Evolutionary conservation across 371 early-diverging fungal genomes (phyloP).

Genomic region (Rhizomucor miehei): DNA sequence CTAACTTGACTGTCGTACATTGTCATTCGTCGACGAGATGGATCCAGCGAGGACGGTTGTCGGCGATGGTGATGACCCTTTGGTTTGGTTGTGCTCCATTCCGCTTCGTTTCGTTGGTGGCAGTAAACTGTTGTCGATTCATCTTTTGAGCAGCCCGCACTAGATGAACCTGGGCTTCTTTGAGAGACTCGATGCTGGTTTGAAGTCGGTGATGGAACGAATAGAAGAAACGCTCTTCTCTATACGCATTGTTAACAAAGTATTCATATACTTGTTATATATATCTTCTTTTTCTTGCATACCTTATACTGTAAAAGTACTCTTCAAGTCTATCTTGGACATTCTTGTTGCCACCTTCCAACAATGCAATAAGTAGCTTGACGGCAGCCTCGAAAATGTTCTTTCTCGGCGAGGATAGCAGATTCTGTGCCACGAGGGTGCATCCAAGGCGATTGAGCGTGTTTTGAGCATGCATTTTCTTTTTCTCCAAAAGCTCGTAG

Average conservation of each 20-base stretch:
- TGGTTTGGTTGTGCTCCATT: neutral
- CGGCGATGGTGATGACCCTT: slow-evolving; percentile 3
- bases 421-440: slow-evolving; percentile 50
- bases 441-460: slow-evolving; percentile 50
- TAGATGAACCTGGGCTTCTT: slow-evolving; percentile 35
- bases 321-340: slow-evolving; percentile 46
- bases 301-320: slow-evolving; percentile 45
- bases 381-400: slow-evolving; percentile 41
- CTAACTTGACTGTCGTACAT: neutral
- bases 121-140: slow-evolving; percentile 31
- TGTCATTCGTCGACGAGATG: slow-evolving; percentile 4
- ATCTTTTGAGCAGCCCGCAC: slow-evolving; percentile 29
- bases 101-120: slow-evolving; percentile 6
- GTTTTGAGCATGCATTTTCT: slow-evolving; percentile 38
- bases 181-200: slow-evolving; percentile 33
- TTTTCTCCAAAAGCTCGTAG: slow-evolving; percentile 29
- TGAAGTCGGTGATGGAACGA: slow-evolving; percentile 50
- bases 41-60: slow-evolving; percentile 7
- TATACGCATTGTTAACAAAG: neutral
- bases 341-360: slow-evolving; percentile 57
- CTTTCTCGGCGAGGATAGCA: slow-evolving; percentile 41
- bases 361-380: slow-evolving; percentile 41
- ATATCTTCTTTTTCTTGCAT: too few relatives aligned
- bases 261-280: too few relatives aligned
- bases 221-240: slow-evolving; percentile 58